Percentiles rank a stretch among this genome's conserved stretches.
phyloP scores from a whole-genome alignment of 768 basidiomycete species.

The Calocera viscosa region DNA sequence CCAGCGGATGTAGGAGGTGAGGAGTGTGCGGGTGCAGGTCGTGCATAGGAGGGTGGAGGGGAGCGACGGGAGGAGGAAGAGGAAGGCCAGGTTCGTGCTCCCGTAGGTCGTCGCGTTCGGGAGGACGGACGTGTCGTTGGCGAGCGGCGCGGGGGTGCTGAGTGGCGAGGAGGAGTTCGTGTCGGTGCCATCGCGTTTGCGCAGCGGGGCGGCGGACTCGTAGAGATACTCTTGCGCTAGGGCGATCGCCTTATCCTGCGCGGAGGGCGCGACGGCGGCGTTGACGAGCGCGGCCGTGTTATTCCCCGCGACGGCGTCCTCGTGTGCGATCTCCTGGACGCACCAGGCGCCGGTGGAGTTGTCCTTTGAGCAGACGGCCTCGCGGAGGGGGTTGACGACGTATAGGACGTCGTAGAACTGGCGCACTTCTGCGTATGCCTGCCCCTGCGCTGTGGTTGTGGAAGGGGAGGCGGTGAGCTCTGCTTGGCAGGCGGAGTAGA shows the following conservation, averaged over 20 bases:
- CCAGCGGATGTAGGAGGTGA: slow-evolving; percentile 65
- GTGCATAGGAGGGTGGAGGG: slow-evolving; percentile 53
- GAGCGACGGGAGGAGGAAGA: slow-evolving; percentile 52
- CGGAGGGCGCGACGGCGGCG: slow-evolving; percentile 6
- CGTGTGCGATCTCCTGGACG: slow-evolving; percentile 34
- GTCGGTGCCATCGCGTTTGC: slow-evolving; percentile 16
- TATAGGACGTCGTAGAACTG: slow-evolving; percentile 72
- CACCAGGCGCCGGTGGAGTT: slow-evolving; percentile 55
- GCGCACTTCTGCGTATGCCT: slow-evolving; percentile 36
- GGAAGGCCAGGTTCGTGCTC: slow-evolving; percentile 47
- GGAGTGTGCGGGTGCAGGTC: slow-evolving; percentile 62
- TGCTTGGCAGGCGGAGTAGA: slow-evolving; percentile 53
- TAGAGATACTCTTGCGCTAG: slow-evolving; percentile 7
- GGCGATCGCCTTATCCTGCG: background rate
- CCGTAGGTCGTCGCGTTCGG: slow-evolving; percentile 41
- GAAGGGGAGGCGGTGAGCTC: slow-evolving; percentile 47
- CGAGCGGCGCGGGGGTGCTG: slow-evolving; percentile 23
- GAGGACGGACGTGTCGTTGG: slow-evolving; percentile 17
- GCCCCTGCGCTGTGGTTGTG: slow-evolving; percentile 24
- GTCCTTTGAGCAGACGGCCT: slow-evolving; percentile 66
- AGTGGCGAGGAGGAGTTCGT: slow-evolving; percentile 24
- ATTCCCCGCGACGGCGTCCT: slow-evolving; percentile 18
- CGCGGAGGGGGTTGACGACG: slow-evolving; percentile 47
- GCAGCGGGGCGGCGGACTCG: slow-evolving; percentile 7
- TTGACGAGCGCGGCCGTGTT: slow-evolving; percentile 23